Evolutionary conservation across 192 early-diverging fungal genomes (phyloP).

Genomic region (Podila clonocystis): DNA sequence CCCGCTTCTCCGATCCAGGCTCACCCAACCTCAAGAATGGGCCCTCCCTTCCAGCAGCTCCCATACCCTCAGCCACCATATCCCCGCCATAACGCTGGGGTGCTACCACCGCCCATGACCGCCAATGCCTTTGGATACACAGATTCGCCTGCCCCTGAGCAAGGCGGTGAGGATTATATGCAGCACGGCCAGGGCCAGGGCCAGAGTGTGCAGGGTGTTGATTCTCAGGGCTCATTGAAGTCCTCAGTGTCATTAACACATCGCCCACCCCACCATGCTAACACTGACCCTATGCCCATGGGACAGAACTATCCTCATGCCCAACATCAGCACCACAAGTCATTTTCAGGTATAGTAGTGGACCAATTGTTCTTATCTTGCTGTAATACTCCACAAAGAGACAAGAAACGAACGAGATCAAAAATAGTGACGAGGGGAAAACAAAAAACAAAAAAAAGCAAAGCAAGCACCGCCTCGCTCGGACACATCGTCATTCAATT

Average conservation of each 20-base stretch:
- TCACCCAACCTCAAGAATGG: slow-evolving; percentile 5
- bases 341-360: neutral
- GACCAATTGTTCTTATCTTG: neutral
- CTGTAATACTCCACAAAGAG: neutral
- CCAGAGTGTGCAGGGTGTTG: too few species aligned
- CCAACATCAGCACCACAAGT: slow-evolving; percentile 21
- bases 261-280: neutral
- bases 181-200: neutral
- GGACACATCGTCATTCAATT: too few species aligned
- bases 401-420: too few species aligned
- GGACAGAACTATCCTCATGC: neutral
- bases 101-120: neutral
- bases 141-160: slow-evolving; percentile 28
- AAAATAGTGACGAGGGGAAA: too few species aligned
- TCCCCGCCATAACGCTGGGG: neutral
- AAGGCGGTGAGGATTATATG: neutral
- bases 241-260: slow-evolving; percentile 6
- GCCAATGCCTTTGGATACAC: slow-evolving; percentile 2
- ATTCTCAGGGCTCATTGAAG: neutral
- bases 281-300: slow-evolving; percentile 4
- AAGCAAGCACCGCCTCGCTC: too few species aligned
- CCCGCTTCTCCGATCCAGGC: slow-evolving; percentile 26
- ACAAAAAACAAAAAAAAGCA: too few species aligned
- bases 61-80: neutral
- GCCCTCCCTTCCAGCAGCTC: neutral